Conservation (phyloP, 2,329 filamentous ascomycete species). For the Fusarium proliferatum region DNA sequence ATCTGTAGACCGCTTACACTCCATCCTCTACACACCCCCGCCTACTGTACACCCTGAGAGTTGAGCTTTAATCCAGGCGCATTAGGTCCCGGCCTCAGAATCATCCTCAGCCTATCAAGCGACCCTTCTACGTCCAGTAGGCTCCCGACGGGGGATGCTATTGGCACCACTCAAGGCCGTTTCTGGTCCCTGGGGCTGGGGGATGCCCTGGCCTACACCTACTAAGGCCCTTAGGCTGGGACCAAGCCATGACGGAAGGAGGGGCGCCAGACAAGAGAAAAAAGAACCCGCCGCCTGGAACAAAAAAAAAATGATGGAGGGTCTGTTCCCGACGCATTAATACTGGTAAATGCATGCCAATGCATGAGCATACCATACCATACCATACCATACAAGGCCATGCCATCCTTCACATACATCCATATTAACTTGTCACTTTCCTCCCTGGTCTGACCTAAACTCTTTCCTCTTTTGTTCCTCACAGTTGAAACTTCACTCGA, state of each 20-base stretch:
- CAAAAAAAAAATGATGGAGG: neutral
- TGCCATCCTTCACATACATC: neutral
- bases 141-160: slow-evolving; percentile 29
- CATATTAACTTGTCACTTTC: slow-evolving; percentile 26
- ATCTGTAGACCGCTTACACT: slow-evolving; percentile 1
- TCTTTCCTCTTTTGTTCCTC: slow-evolving; percentile 1
- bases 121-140: slow-evolving; percentile 15
- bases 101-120: slow-evolving; percentile 30
- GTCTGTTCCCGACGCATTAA: neutral
- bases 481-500: neutral
- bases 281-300: neutral
- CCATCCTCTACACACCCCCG: neutral
- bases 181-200: slow-evolving; percentile 8
- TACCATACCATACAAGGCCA: neutral
- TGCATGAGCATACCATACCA: slow-evolving; percentile 4
- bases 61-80: slow-evolving; percentile 24
- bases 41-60: slow-evolving; percentile 2
- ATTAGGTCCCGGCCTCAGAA: slow-evolving; percentile 38
- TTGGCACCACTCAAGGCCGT: slow-evolving; percentile 20
- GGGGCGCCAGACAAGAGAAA: neutral
- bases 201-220: neutral
- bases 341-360: slow-evolving; percentile 1
- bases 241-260: neutral
- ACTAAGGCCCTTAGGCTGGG: neutral
- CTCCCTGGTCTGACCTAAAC: slow-evolving; percentile 24